Conservation (phyloP, 202 grass and related monocot species). For the Panicum virgatum region DNA sequence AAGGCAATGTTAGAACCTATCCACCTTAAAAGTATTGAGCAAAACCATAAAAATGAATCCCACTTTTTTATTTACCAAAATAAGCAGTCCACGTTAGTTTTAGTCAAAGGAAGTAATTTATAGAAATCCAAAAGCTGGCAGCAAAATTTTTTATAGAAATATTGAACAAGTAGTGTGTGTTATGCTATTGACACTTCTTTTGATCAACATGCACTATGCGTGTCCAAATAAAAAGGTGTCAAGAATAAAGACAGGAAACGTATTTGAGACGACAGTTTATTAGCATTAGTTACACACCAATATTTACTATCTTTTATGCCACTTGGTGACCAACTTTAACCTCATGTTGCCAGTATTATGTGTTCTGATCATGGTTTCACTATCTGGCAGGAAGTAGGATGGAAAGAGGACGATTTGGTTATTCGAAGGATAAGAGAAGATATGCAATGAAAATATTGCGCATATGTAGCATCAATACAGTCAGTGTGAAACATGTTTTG, state of each 20-base stretch:
- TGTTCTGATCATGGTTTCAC: not conserved
- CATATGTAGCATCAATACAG: not conserved
- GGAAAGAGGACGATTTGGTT: not conserved
- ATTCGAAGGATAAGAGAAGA: not conserved
- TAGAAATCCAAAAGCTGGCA: not conserved
- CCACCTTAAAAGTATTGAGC: conserved; percentile 6
- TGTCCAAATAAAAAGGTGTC: not conserved
- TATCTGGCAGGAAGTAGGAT: not conserved
- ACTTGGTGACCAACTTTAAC: not conserved
- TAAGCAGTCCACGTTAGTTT: conserved; percentile 10
- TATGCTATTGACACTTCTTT: conserved; percentile 4
- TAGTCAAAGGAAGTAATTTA: not conserved
- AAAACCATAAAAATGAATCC: not conserved
- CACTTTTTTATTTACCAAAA: conserved; percentile 15
- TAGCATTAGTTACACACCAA: not conserved
- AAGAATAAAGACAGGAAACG: not conserved
- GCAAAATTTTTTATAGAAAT: not conserved
- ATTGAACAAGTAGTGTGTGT: not conserved
- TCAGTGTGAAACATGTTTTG: not conserved
- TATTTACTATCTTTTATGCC: too few relatives aligned
- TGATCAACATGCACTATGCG: not conserved
- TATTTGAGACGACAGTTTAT: not conserved
- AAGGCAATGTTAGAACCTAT: conserved; percentile 38
- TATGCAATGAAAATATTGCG: not conserved
- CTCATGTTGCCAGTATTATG: not conserved